A percentile compares a stretch with the other conserved stretches of the same genome.
These are phyloP conservation scores for Raffaelea arxii DNA, from an alignment of 2,329 filamentous ascomycete species.

Conservation along the genomic window DNA sequence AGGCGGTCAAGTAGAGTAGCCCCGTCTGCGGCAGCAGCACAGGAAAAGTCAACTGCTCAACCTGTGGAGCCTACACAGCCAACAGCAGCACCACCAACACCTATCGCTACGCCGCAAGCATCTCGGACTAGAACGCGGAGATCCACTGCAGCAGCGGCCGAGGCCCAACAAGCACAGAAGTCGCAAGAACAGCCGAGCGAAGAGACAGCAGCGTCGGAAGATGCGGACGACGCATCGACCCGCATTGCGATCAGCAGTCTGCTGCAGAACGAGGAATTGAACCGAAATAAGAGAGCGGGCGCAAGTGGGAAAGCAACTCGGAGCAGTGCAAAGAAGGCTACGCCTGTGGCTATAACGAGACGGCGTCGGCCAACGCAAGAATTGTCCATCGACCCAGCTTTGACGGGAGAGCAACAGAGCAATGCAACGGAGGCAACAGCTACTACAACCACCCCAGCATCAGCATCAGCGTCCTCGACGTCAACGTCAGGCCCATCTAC, in stretches of 20 bases:
- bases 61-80: no score
- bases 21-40: no score
- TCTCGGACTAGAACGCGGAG: not conserved
- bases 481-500: no score
- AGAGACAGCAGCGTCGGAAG: not conserved
- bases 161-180: not conserved
- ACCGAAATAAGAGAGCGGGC: not conserved
- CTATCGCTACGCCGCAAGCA: not conserved
- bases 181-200: not conserved
- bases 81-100: not conserved
- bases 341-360: not conserved
- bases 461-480: no score
- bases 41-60: no score
- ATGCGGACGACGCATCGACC: not conserved
- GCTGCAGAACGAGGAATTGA: slow-evolving; percentile 1
- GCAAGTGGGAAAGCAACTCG: not conserved
- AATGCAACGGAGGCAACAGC: no score
- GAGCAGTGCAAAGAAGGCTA: not conserved
- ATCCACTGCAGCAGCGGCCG: not conserved
- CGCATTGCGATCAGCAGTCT: slow-evolving; percentile 9
- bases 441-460: no score
- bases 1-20: no score
- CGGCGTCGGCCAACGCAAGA: no score
- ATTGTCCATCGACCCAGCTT: no score
- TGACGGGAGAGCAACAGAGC: no score